Evolutionary conservation across 768 basidiomycete genomes (phyloP).

Genomic region (Lentinula aciculospora): DNA sequence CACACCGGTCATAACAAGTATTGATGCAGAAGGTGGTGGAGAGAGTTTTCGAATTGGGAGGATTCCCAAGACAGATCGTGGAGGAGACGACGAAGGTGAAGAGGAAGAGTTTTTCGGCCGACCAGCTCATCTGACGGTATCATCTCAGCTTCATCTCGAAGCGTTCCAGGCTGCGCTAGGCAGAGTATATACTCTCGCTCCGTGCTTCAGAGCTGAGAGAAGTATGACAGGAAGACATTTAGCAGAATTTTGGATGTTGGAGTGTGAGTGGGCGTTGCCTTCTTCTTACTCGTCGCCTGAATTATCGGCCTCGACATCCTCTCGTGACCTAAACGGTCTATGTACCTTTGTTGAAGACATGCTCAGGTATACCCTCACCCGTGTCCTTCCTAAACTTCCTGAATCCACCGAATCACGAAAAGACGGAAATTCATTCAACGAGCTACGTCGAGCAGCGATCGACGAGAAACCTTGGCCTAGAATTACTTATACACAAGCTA

Average conservation of each 20-base stretch:
- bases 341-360: slow-evolving; percentile 46
- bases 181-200: slow-evolving; percentile 88
- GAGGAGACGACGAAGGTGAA: slow-evolving; percentile 9
- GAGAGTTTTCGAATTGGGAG: slow-evolving; percentile 73
- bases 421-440: too few species aligned
- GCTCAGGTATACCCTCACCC: slow-evolving; percentile 25
- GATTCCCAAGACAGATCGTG: slow-evolving; percentile 17
- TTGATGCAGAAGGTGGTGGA: slow-evolving; percentile 95
- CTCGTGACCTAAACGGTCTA: slow-evolving; percentile 9
- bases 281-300: too few species aligned
- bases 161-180: slow-evolving; percentile 72
- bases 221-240: slow-evolving; percentile 88
- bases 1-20: slow-evolving; percentile 84
- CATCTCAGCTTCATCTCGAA: slow-evolving; percentile 94
- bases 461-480: slow-evolving; percentile 44
- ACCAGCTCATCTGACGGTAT: slow-evolving; percentile 86
- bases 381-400: background rate
- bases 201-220: slow-evolving; percentile 91
- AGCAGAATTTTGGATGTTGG: slow-evolving; percentile 99
- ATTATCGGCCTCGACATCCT: background rate
- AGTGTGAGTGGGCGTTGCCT: slow-evolving; percentile 78
- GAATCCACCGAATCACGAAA: too few species aligned
- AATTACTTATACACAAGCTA: slow-evolving; percentile 76
- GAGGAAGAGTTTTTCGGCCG: slow-evolving; percentile 59
- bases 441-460: background rate